Conservation (phyloP, 148 eudicot genomes). For the Vaccinium myrtillus region DNA sequence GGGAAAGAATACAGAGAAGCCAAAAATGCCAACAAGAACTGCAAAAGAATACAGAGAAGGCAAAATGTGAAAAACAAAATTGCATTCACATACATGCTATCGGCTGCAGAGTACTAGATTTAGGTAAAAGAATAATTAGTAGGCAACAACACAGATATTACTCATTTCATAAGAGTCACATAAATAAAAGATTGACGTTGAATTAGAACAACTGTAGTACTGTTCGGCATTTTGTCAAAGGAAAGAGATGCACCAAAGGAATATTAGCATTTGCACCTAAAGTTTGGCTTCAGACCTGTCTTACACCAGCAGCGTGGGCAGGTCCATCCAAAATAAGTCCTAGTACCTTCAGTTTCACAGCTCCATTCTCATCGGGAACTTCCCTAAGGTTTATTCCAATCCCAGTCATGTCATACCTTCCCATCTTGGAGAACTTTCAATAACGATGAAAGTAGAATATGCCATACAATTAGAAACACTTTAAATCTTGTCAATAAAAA, state of each 20-base stretch:
- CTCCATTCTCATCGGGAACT: constrained; percentile 70
- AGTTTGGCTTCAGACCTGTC: constrained; percentile 57
- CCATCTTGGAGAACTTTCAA: constrained; percentile 95
- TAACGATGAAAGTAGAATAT: constrained; percentile 49
- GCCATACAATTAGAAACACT: constrained; percentile 72
- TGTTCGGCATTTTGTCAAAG: background rate
- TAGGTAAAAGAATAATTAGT: background rate
- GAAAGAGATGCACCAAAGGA: constrained; percentile 6
- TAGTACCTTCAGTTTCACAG: constrained; percentile 68
- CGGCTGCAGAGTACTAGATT: background rate
- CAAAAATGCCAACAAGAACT: background rate
- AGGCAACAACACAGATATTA: background rate
- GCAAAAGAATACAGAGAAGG: constrained; percentile 3
- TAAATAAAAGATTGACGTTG: background rate
- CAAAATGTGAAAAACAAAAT: background rate
- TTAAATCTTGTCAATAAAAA: constrained; percentile 49
- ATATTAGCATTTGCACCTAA: constrained; percentile 1
- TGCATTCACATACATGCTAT: background rate
- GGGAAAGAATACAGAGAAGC: background rate
- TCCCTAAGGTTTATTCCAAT: constrained; percentile 95
- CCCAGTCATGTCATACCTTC: constrained; percentile 96
- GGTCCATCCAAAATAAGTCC: constrained; percentile 94
- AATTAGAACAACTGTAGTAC: background rate
- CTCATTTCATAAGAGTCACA: background rate
- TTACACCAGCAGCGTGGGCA: constrained; percentile 85